These are phyloP conservation scores for Venustampulla echinocandica DNA, from an alignment of 495 filamentous ascomycete genomes.

Conservation along the genomic window DNA sequence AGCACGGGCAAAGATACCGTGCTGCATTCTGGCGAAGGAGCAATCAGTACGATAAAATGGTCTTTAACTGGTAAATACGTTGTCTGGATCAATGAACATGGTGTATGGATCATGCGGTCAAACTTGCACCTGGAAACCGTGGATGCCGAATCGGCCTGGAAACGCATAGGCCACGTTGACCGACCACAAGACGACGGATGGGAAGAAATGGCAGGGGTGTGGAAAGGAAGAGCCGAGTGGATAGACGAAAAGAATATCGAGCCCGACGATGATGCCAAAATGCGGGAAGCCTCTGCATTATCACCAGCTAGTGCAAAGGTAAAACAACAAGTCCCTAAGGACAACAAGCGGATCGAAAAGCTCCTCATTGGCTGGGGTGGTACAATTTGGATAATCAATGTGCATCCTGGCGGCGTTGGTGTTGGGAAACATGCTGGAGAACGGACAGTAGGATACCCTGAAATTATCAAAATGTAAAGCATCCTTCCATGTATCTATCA, in stretches of 20 bases:
- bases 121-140: slow-evolving; percentile 70
- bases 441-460: slow-evolving; percentile 66
- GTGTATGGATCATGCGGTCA: slow-evolving; percentile 93
- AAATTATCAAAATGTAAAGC: slow-evolving; percentile 86
- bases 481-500: neutral
- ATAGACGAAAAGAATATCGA: slow-evolving; percentile 72
- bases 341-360: slow-evolving; percentile 55
- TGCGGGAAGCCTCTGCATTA: slow-evolving; percentile 30
- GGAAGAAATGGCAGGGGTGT: slow-evolving; percentile 91
- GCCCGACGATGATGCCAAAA: slow-evolving; percentile 44
- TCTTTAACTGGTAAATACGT: slow-evolving; percentile 85
- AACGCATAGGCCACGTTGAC: slow-evolving; percentile 87
- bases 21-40: slow-evolving; percentile 85
- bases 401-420: slow-evolving; percentile 65
- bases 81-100: slow-evolving; percentile 90
- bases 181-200: slow-evolving; percentile 69
- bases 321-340: slow-evolving; percentile 35
- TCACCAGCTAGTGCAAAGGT: slow-evolving; percentile 40
- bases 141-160: slow-evolving; percentile 82
- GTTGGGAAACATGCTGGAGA: slow-evolving; percentile 62
- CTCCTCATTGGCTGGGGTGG: slow-evolving; percentile 90
- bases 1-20: slow-evolving; percentile 79
- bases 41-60: slow-evolving; percentile 86
- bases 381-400: slow-evolving; percentile 89
- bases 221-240: slow-evolving; percentile 90